Conservation (phyloP, 139 green algal species). For the Coccomyxa sp. region DNA sequence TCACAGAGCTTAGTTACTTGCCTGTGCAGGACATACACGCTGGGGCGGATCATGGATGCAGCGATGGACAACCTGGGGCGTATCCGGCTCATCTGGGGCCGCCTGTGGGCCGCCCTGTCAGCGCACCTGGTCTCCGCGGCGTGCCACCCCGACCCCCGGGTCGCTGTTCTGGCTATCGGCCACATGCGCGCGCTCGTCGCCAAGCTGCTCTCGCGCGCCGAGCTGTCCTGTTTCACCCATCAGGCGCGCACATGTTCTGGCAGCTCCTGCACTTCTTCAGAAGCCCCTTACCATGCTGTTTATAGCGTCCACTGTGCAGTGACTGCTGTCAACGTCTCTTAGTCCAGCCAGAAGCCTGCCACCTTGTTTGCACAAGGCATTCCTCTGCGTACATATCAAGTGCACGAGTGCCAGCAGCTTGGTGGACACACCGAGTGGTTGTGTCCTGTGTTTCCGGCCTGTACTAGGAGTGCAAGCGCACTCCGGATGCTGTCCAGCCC, state of each 20-base stretch:
- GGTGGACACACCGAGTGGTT: no score
- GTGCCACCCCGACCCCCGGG: conserved; percentile 58
- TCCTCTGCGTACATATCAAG: no score
- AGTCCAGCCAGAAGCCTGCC: no score
- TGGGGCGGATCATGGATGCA: conserved; percentile 74
- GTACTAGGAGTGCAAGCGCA: no score
- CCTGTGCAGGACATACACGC: conserved; percentile 48
- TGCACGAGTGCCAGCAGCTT: no score
- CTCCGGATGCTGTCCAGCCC: no score
- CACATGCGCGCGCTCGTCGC: conserved; percentile 61
- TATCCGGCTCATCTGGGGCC: conserved; percentile 83
- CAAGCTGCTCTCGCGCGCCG: conserved; percentile 66
- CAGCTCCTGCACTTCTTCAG: neutral
- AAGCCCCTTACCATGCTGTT: no score
- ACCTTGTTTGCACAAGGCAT: no score
- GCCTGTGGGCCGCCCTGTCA: conserved; percentile 76
- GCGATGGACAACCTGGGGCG: conserved; percentile 77
- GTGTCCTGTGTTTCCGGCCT: no score
- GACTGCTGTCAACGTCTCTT: no score
- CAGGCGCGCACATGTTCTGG: conserved; percentile 9
- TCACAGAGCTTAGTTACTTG: neutral
- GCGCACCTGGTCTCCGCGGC: conserved; percentile 78
- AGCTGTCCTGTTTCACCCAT: conserved; percentile 76
- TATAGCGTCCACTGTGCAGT: no score
- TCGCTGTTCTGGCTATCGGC: conserved; percentile 50